Percentiles rank a stretch among this genome's conserved stretches.
These are phyloP conservation scores for Kondoa subrosea DNA, from an alignment of 768 basidiomycete species.

Conservation along the genomic window DNA sequence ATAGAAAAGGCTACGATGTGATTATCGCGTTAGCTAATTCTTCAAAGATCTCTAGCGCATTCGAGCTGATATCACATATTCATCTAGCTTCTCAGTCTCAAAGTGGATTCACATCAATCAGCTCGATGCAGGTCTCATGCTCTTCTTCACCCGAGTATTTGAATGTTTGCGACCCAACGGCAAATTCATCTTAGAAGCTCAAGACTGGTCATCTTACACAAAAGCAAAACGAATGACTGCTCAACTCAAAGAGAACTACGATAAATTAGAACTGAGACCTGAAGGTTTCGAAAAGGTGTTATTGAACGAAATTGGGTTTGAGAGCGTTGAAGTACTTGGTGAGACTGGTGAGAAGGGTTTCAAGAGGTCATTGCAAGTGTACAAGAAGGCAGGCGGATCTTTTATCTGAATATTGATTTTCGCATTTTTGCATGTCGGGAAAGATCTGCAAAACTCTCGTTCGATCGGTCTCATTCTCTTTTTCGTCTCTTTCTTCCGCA, in stretches of 20 bases:
- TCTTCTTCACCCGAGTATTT: conserved; percentile 51
- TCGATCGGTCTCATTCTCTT: neutral
- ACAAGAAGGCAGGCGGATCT: conserved; percentile 36
- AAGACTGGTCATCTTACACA: conserved; percentile 66
- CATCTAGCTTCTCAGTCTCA: conserved; percentile 56
- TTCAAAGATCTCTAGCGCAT: neutral
- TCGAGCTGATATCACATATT: neutral
- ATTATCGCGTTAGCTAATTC: conserved; percentile 50
- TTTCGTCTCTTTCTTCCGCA: neutral
- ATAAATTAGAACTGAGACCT: conserved; percentile 44
- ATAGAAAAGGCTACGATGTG: conserved; percentile 49
- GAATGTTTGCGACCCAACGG: conserved; percentile 44
- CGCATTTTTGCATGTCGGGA: neutral
- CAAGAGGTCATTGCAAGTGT: conserved; percentile 48
- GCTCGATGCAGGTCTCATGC: conserved; percentile 53
- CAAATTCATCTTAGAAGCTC: conserved; percentile 59
- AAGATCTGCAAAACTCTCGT: neutral
- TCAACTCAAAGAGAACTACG: conserved; percentile 47
- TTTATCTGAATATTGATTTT: conserved; percentile 5
- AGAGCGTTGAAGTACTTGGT: conserved; percentile 32
- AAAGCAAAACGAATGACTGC: conserved; percentile 50
- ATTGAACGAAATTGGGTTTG: conserved; percentile 50
- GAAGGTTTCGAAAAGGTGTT: conserved; percentile 43
- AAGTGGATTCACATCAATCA: conserved; percentile 84
- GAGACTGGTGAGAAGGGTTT: conserved; percentile 39